These are phyloP conservation scores for Populus pruinosa DNA, from an alignment of 345 rosid genomes.

Conservation along the genomic window DNA sequence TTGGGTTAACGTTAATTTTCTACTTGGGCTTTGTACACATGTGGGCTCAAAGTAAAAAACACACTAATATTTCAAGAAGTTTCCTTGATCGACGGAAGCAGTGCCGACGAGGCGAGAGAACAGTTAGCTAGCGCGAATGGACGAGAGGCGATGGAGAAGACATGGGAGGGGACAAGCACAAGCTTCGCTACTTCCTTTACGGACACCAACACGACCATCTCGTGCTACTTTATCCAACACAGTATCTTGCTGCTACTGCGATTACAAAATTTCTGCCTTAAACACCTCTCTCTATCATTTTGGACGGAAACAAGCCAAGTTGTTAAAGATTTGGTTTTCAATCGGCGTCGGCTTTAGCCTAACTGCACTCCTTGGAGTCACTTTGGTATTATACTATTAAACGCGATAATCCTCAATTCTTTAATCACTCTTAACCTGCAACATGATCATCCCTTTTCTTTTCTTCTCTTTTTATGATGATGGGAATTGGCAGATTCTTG, in stretches of 20 bases:
- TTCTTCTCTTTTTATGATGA: not conserved
- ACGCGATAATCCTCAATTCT: not conserved
- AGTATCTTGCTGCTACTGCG: conserved; percentile 50
- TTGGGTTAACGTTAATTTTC: too few relatives aligned
- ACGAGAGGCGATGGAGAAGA: conserved; percentile 33
- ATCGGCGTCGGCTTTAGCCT: conserved; percentile 72
- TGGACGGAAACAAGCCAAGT: conserved; percentile 54
- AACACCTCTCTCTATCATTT: conserved; percentile 52
- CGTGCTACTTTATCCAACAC: conserved; percentile 9
- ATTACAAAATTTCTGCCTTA: conserved; percentile 43
- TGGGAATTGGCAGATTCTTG: conserved; percentile 14
- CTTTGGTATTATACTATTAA: conserved; percentile 21
- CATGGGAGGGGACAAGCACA: conserved; percentile 23
- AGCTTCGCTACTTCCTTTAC: conserved; percentile 8
- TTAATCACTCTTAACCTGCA: not conserved
- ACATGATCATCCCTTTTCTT: not conserved
- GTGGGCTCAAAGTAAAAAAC: too few relatives aligned
- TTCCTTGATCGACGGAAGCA: too few relatives aligned
- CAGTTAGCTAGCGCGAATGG: conserved; percentile 1
- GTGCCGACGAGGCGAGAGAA: too few relatives aligned
- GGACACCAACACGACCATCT: not conserved
- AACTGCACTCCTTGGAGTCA: conserved; percentile 47
- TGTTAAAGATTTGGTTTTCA: conserved; percentile 65
- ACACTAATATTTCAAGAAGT: too few relatives aligned
- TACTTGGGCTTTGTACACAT: too few relatives aligned